Evolutionary conservation across 2,329 filamentous ascomycete genomes (phyloP), one percentile per base, ranked within the genome.

Genomic region (Pyricularia sp.): DNA sequence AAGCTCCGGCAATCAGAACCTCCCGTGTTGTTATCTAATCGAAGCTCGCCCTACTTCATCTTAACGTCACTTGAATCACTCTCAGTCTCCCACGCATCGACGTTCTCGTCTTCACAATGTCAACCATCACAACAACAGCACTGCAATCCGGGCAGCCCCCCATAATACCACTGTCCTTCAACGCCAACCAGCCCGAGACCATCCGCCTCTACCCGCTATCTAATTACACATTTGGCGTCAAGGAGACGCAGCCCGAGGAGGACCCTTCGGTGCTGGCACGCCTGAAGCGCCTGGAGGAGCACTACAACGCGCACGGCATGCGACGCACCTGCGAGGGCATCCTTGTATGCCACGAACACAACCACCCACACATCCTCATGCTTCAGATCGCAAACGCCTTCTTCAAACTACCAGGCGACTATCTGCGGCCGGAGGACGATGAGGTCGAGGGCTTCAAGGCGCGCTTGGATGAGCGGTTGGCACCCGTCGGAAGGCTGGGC

Each of bases 381-480:
- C 84, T 99, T 68, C 94, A 99, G 82, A 99, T 99, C 72, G 94
- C 94, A 64, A 99, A 99, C 76, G 93, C 94, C 28, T 99, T 99
- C 80, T 99, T 99, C 82, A 99, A 99, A 80, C 84, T 99, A 75
- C 94, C 94, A 0, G 94, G 94, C 66, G 94, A 97, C 78, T 99
- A 97, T 75, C 85, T 99, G 60, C 85, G 88, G 65, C 89, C 90
- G 59, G 89, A 91, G 70, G 93, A 96, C 71, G 91, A 96, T 68
- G 94, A 99, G 79, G 83, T 96, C 65, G 86, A 89, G 65, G 94
- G 93, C n/a, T 97, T 99, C 84, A 97, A 97, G 80, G 80, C 85
- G 60, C 87, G 93, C 44, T 82, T 99, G 66, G 96, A 97, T 75
- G 93, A 97, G 78, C 86, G 94, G 44, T 84, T 99, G 64, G 94